Conservation (phyloP, 495 filamentous ascomycete genomes). For the Beverwykella pulmonaria region DNA sequence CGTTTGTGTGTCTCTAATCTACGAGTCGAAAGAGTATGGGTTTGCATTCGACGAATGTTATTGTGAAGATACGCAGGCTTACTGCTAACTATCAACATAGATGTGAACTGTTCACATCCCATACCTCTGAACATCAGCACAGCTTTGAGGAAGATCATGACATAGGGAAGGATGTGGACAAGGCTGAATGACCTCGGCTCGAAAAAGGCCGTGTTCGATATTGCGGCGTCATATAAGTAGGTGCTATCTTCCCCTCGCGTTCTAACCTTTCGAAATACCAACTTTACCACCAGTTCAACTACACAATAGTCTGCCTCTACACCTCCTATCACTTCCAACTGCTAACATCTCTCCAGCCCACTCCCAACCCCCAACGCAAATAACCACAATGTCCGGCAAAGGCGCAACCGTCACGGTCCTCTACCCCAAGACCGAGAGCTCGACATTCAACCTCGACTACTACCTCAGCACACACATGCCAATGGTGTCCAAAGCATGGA, state of each 20-base stretch:
- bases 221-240: neutral
- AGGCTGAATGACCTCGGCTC: neutral
- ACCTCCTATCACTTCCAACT: neutral
- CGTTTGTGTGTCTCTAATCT: too few species aligned
- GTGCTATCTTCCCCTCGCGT: neutral
- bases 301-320: neutral
- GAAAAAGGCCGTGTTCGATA: neutral
- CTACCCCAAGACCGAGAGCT: conserved; percentile 33
- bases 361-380: conserved; percentile 9
- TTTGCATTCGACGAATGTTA: too few species aligned
- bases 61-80: too few species aligned
- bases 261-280: neutral
- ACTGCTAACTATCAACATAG: too few species aligned
- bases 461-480: conserved; percentile 41
- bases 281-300: neutral
- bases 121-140: neutral
- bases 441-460: conserved; percentile 40
- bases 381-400: neutral
- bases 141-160: neutral
- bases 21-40: too few species aligned
- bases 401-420: conserved; percentile 22
- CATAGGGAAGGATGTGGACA: neutral
- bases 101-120: too few species aligned
- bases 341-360: neutral
- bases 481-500: conserved; percentile 32